Base-by-base conservation (phyloP, 1,284 basidiomycete genomes). In the Afroboletus lepidellus region DNA sequence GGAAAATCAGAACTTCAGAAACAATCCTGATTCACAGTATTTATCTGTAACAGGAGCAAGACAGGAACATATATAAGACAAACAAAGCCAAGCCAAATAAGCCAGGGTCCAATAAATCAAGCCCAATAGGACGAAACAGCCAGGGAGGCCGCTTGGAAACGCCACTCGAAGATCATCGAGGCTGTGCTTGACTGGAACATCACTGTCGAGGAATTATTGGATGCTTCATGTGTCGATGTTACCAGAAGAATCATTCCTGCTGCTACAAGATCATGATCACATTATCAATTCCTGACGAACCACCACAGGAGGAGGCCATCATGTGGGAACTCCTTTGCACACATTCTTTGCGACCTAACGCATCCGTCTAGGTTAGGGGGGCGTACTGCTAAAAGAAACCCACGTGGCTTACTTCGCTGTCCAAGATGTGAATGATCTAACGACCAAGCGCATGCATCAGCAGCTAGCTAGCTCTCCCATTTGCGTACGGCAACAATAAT, bases 341-440 rank as follows among this genome's bases (percentile, higher is more conserved):
- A 48, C 41, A 27, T 38, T 21, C 13, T 48, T 33, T 9, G 46
- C 46, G 4, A 53, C 18, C 51, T 53, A 33, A 23, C 21, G 5
- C 9, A 27, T 34, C 6, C 30, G 5, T 41, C 11, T 9, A 32
- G 29, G 29, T 48, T n/a, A 32, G n/a, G 32, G 3, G 38, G 7
- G 8, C 8, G 20, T 15, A 12, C 2, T 6, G 12, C 30, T 8
- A 7, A 36, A 12, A 24, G 3, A 3, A 15, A 16, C 36, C 21
- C 3, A 16, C 25, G 13, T 3, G 6, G 9, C 15, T 5, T 16
- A 48, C 41, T 29, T 44, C 45, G 36, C 41, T 48, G 23, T 53
- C 51, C 42, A 53, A 24, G 36, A 53, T 20, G 5, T 53, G 46
- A 16, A 49, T 23, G 8, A 48, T 45, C 42, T 47, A 53, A 8